A percentile compares a stretch with the other conserved stretches of the same genome.
These are phyloP conservation scores for Tricholoma bakamatsutake DNA, from an alignment of 768 basidiomycete species.

Conservation along the genomic window DNA sequence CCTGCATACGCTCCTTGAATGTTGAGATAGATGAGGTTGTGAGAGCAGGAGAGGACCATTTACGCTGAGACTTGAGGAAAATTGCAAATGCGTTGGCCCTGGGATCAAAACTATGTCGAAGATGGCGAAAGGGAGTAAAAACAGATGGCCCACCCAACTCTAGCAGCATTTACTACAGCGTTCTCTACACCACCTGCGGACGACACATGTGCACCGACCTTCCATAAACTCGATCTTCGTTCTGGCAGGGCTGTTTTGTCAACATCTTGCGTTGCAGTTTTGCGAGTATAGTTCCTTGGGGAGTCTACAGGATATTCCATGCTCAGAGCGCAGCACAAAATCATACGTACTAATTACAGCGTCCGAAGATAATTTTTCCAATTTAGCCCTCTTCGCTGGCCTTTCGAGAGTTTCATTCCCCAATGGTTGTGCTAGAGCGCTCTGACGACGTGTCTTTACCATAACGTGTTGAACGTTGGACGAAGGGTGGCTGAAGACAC, in stretches of 20 bases:
- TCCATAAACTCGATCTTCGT: slow-evolving; percentile 43
- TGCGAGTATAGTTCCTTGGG: slow-evolving; percentile 8
- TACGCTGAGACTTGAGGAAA: slow-evolving; percentile 80
- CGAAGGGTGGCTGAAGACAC: background rate
- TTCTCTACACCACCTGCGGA: slow-evolving; percentile 78
- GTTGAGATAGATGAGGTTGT: slow-evolving; percentile 41
- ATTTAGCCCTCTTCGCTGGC: slow-evolving; percentile 9
- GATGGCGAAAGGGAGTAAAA: background rate
- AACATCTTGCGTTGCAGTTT: slow-evolving; percentile 4
- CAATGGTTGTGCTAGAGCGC: background rate
- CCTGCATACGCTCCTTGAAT: slow-evolving; percentile 58
- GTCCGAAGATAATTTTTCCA: background rate
- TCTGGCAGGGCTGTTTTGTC: slow-evolving; percentile 21
- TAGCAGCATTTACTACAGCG: slow-evolving; percentile 59
- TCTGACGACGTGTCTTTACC: slow-evolving; percentile 9
- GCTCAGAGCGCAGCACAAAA: background rate
- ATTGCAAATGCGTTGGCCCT: slow-evolving; percentile 83
- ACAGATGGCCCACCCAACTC: background rate
- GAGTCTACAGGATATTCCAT: background rate
- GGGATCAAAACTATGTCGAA: background rate
- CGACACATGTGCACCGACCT: slow-evolving; percentile 82
- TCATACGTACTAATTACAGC: background rate
- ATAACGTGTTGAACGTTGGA: background rate
- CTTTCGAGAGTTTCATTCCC: slow-evolving; percentile 3
- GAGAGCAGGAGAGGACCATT: slow-evolving; percentile 67